phyloP scores from a whole-genome alignment of 805 yeast genomes.

The Lipomyces yamadae region DNA sequence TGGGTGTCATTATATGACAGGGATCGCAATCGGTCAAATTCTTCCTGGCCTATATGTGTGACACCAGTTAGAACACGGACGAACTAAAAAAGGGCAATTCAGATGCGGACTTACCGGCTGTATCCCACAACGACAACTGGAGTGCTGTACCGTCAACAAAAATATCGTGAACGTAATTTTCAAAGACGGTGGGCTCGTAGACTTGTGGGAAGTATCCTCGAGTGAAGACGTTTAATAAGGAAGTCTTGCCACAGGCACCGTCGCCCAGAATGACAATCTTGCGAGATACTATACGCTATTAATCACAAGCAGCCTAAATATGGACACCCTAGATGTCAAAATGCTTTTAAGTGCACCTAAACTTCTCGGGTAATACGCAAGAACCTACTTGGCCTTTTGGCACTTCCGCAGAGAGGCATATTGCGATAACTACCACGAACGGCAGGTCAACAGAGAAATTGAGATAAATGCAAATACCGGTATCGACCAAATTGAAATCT shows the following conservation, averaged over 20 bases:
- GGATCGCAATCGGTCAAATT: constrained; percentile 91
- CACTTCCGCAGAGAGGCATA: constrained; percentile 49
- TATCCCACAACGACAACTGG: constrained; percentile 94
- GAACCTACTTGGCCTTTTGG: constrained; percentile 34
- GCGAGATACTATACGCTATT: constrained; percentile 25
- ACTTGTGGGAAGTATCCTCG: constrained; percentile 98
- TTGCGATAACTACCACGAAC: constrained; percentile 6
- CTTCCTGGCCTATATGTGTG: constrained; percentile 67
- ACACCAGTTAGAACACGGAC: not conserved
- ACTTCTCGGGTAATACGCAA: not conserved
- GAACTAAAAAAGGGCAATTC: not conserved
- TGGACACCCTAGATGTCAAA: not conserved
- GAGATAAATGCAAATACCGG: not conserved
- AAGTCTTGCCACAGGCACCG: constrained; percentile 94
- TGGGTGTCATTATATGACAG: constrained; percentile 94
- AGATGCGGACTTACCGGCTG: constrained; percentile 66
- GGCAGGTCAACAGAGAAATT: not conserved
- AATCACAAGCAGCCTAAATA: not conserved
- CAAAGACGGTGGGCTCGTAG: constrained; percentile 97
- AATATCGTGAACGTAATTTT: constrained; percentile 95
- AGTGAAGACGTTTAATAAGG: constrained; percentile 91
- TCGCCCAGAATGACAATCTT: constrained; percentile 39
- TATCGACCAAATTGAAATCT: not conserved
- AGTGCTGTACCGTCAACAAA: constrained; percentile 93
- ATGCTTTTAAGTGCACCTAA: not conserved